Conservation (phyloP, 768 basidiomycete species). For the Cystofilobasidium bisporidii region DNA sequence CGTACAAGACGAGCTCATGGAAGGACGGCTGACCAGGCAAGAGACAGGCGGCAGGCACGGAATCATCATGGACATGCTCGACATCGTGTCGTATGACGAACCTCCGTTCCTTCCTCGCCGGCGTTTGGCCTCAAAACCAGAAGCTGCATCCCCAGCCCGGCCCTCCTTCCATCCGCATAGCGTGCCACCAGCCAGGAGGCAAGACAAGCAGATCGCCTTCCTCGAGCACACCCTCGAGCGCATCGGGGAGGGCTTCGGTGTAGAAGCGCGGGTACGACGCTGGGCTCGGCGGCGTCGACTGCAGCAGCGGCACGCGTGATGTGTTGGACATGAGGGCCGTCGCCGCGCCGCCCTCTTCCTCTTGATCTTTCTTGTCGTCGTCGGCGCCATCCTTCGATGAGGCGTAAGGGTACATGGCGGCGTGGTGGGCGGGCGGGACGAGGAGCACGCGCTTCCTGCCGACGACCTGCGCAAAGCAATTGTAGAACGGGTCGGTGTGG, state of each 20-base stretch:
- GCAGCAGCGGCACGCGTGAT: conserved; percentile 20
- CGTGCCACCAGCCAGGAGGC: conserved; percentile 24
- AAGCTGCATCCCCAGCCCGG: conserved; percentile 24
- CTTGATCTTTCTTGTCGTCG: conserved; percentile 5
- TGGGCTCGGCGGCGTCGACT: not conserved
- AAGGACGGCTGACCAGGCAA: no score
- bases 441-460: conserved; percentile 88
- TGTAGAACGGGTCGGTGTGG: conserved; percentile 90
- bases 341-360: conserved; percentile 1
- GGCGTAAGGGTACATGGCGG: conserved; percentile 50
- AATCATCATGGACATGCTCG: no score
- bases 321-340: conserved; percentile 23
- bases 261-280: conserved; percentile 14
- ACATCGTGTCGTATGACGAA: no score
- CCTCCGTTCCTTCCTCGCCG: no score
- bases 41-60: no score
- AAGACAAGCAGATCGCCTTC: conserved; percentile 27
- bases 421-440: conserved; percentile 53
- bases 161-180: conserved; percentile 26
- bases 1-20: no score
- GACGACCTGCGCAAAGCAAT: conserved; percentile 87
- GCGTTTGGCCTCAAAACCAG: conserved; percentile 28
- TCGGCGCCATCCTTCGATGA: conserved; percentile 6
- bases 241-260: conserved; percentile 17
- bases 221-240: conserved; percentile 24